Base-by-base conservation (phyloP, 2,329 filamentous ascomycete species). In the Alternaria metachromatica region DNA sequence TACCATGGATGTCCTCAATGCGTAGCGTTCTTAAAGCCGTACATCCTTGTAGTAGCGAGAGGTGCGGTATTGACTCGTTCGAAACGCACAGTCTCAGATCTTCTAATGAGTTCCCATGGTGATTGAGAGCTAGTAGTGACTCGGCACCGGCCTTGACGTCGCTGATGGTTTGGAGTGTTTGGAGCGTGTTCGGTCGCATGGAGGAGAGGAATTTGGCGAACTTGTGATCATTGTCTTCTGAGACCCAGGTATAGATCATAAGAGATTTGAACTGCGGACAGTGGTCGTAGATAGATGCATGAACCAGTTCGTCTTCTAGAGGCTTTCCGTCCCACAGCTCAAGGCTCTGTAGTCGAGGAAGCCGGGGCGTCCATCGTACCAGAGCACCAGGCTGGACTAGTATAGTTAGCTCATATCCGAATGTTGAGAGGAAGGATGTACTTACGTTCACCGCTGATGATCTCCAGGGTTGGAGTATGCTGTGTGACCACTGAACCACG, bases 191-290 rank as follows among this genome's bases (percentile, higher is more conserved):
- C 3, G 84, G 82, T 18, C 79, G 83, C 53, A 92, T 82, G 2
- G 82, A 81, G 23, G 79, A 80, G 50, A 92, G 82, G 70, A 92
- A 90, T 3, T 81, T 80, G 1, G 88, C 85, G 54, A 91, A 81
- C 44, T 87, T 82, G 26, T 84, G 78, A 63, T 92, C 90, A 7
- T 85, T 83, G n/a, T 84, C 82, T 0, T 78, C 72, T 25, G 80
- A 80, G 55, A 71, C 80, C 84, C 84, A 87, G 45, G 76, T 82
- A 65, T 85, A 89, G 59, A 90, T 87, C 25, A 83, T 86, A 21
- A 93, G 77, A 43, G 86, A 84, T 46, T 84, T 83, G 69, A 93
- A 90, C 9, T 85, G 80, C 2, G 87, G 87, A 68, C 90, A 93
- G 68, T 86, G 81, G 23, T 84, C 75, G 23, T 84, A 81, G 51